A percentile compares a stretch with the other conserved stretches of the same genome.
Evolutionary conservation across 1,284 basidiomycete species (phyloP).

Genomic region (Coniferiporia sulphurascens): DNA sequence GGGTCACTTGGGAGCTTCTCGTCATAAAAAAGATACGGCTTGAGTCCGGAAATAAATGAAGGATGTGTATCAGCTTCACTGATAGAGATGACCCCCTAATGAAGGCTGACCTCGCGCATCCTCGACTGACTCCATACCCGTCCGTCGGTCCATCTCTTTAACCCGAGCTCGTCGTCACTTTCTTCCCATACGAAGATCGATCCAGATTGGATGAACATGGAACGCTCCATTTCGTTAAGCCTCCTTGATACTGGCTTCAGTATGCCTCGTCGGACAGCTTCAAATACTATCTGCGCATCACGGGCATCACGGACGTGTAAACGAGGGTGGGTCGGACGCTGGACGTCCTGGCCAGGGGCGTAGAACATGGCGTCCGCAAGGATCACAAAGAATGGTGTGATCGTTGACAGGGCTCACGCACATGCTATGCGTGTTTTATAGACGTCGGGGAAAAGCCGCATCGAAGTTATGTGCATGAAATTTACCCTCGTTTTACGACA

Average conservation of each 20-base stretch:
- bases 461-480: slow-evolving; percentile 11
- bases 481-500: slow-evolving; percentile 8
- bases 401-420: neutral
- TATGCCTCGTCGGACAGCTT: slow-evolving; percentile 52
- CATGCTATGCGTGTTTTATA: slow-evolving; percentile 11
- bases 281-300: slow-evolving; percentile 55
- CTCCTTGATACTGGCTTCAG: slow-evolving; percentile 46
- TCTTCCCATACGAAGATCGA: slow-evolving; percentile 65
- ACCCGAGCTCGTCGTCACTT: slow-evolving; percentile 54
- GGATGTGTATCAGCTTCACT: slow-evolving; percentile 5
- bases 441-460: slow-evolving; percentile 12
- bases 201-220: slow-evolving; percentile 51
- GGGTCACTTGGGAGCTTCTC: slow-evolving; percentile 49
- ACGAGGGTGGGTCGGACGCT: slow-evolving; percentile 54
- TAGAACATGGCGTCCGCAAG: slow-evolving; percentile 32
- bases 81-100: slow-evolving; percentile 5
- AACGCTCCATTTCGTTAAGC: slow-evolving; percentile 54
- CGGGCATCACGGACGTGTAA: slow-evolving; percentile 60
- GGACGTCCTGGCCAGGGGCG: slow-evolving; percentile 39
- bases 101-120: slow-evolving; percentile 49
- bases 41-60: slow-evolving; percentile 15
- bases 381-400: neutral
- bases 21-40: slow-evolving; percentile 67
- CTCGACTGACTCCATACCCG: slow-evolving; percentile 62
- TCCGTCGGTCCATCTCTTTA: slow-evolving; percentile 63